Base-by-base conservation (phyloP, 352 stramenopile genomes). In the Globisporangium megalacanthum region DNA sequence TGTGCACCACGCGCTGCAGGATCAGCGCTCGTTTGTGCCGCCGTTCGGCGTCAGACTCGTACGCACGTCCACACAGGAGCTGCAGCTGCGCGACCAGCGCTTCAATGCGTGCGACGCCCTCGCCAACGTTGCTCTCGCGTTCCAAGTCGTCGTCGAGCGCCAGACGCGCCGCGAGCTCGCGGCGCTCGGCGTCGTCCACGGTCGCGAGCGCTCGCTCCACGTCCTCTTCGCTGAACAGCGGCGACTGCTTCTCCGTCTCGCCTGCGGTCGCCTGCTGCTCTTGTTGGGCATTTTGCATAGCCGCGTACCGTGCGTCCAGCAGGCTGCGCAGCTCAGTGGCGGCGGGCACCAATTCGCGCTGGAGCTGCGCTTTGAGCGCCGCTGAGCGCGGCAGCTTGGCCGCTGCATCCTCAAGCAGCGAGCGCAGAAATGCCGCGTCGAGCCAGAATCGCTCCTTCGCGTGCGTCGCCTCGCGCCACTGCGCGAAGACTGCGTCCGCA, bases 361-460 rank as follows among this genome's bases (percentile, higher is more conserved):
- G 44, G 25, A 89, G 59, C 19, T 78, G 65, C 31, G 54, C 54
- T 56, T 86, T 82, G 48, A 89, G 68, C 52, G 17, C 6, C 17
- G 72, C 54, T 4, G 67, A 64, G 55, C 57, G 63, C 29, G 79
- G 79, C 56, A 89, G 63, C 65, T 89, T 89, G 50, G 79, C 74
- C 36, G 75, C 65, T 2, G 72, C 76, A 36, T 87, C 76, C 55
- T 89, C 68, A n/a, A 89, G 64, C 39, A 78, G 59, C 4, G 53
- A 33, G 52, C 56, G 68, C 52, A 89, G 54, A 47, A 73, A 73
- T 19, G 52, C 20, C 1, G 52, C 61, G 64, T 86, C 60, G 8
- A 64, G 54, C 79, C 79, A 89, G 66, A 89, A 89, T 33, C 68
- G 71, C 49, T 71, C 61, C 8, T 66, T 57, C n/a, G 61, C 49